Conservation (phyloP, 345 rosid species). For the Eucalyptus camaldulensis region DNA sequence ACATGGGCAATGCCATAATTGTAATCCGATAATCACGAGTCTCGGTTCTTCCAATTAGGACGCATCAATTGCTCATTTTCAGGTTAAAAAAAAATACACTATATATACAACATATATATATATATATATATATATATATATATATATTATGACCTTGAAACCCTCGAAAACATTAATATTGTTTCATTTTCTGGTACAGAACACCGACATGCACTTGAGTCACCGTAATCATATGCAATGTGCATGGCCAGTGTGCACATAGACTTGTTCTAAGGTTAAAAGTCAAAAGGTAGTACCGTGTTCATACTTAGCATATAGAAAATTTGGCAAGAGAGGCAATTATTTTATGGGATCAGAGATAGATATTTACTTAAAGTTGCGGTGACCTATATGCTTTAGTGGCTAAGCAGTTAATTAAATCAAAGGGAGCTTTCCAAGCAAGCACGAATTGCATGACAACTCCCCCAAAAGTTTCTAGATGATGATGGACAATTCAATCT, state of each 20-base stretch:
- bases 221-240: background rate
- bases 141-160: background rate
- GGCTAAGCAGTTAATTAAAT: background rate
- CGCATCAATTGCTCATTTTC: background rate
- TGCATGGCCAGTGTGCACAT: background rate
- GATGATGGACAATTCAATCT: background rate
- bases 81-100: background rate
- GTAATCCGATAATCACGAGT: background rate
- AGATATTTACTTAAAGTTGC: background rate
- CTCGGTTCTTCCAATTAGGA: background rate
- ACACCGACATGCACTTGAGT: background rate
- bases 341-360: background rate
- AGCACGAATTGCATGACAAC: background rate
- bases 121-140: background rate
- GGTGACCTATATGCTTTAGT: background rate
- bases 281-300: background rate
- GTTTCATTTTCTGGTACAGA: background rate
- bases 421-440: background rate
- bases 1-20: background rate
- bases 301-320: background rate
- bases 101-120: background rate
- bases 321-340: background rate
- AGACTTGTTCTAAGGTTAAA: background rate
- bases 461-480: background rate
- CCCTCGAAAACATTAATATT: too few species aligned